Evolutionary conservation across 208 protist genomes (phyloP), one percentile per base, ranked within the genome.

Genomic region (Leishmania tropica): DNA sequence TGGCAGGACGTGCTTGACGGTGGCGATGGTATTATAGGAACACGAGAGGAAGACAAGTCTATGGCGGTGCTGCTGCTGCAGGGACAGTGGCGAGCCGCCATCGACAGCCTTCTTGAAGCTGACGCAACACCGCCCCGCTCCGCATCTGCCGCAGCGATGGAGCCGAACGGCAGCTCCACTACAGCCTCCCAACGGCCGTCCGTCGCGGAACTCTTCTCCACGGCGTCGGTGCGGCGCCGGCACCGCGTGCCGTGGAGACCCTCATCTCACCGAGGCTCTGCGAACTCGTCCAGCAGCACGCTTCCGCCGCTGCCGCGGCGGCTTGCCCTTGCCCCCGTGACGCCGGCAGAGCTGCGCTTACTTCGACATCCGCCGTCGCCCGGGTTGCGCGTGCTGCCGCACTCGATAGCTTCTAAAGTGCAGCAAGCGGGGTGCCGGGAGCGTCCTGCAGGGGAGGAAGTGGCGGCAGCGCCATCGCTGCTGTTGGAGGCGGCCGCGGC

Each of bases 291-390:
- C 71, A 31, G 71, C 47, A 13, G 45, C 11, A 56, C 71, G 24
- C 13, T 51, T 31, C 71, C 71, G 19, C 64, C 73, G n/a, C 73
- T 86, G 19, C 83, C 83, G 21, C 51, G 40, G 35, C 65, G 40
- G 4, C 68, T 64, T 7, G 78, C 70, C 28, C 58, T 45, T 3
- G 79, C 78, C 3, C 37, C 83, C 3, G 76, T 83, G 24, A 83
- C 83, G 51, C 19, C 53, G 24, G 53, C 70, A 8, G 83, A 86
- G 75, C 47, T 83, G 60, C 83, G 64, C 3, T 62, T 86, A 2
- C 83, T 86, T 21, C 79, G 24, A 17, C 40, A 28, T 5, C 83
- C 83, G 5, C 79, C 83, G 8, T 86, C 79, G 21, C 54, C 47
- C 0, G 79, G 78, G 10, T 47, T 82, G 75, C 68, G 62, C 42